These are phyloP conservation scores for Umbilicaria muhlenbergii DNA, from an alignment of 495 filamentous ascomycete genomes.

Conservation along the genomic window DNA sequence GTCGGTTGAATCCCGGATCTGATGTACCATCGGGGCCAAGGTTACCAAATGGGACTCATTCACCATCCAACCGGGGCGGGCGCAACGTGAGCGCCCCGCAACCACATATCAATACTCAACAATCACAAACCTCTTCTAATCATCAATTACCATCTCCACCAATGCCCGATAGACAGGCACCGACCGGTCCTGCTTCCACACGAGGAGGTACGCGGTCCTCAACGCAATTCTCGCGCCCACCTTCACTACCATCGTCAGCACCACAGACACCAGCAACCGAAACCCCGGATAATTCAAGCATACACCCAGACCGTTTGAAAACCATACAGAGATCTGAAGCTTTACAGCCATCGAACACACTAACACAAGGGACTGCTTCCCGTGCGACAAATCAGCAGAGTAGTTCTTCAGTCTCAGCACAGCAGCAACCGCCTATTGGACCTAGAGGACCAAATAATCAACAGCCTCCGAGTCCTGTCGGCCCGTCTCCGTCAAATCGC, in stretches of 20 bases:
- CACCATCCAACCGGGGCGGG: constrained; percentile 2
- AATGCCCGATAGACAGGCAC: constrained; percentile 7
- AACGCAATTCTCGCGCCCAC: constrained; percentile 5
- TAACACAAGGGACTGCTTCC: too few species aligned
- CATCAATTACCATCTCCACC: neutral
- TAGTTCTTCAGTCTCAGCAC: too few species aligned
- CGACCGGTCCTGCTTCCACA: constrained; percentile 10
- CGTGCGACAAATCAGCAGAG: neutral
- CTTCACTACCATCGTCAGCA: constrained; percentile 1
- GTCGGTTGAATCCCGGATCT: constrained; percentile 10
- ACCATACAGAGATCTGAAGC: constrained; percentile 9
- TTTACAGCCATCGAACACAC: neutral
- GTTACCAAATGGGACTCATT: constrained; percentile 11
- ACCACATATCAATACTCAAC: constrained; percentile 7
- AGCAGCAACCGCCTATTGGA: constrained; percentile 1
- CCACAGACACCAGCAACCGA: constrained; percentile 7
- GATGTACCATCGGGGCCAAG: constrained; percentile 15
- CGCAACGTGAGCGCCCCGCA: constrained; percentile 13
- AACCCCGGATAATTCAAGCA: constrained; percentile 8
- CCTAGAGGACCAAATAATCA: constrained; percentile 8
- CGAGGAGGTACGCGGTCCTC: constrained; percentile 1
- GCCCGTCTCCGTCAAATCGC: constrained; percentile 6
- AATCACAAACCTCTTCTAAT: neutral
- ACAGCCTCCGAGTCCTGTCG: constrained; percentile 4
- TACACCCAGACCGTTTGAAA: constrained; percentile 16